Evolutionary conservation across 2,329 filamentous ascomycete genomes (phyloP).

Genomic region (Sordariomycetes sp.): DNA sequence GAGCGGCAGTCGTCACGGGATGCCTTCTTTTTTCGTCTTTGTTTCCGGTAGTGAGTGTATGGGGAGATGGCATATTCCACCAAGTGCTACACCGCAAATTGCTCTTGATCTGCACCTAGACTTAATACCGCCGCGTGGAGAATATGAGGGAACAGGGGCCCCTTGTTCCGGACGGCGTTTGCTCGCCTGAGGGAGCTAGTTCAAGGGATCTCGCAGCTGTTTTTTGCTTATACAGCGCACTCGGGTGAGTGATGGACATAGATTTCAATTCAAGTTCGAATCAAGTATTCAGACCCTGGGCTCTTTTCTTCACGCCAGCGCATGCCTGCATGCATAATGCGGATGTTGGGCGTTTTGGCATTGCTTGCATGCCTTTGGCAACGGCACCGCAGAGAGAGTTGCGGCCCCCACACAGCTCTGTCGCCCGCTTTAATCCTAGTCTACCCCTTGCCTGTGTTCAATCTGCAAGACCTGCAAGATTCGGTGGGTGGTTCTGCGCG

Average conservation of each 20-base stretch:
- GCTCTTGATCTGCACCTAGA: background rate
- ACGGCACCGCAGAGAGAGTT: background rate
- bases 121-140: background rate
- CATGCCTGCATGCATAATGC: background rate
- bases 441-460: background rate
- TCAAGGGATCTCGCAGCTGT: background rate
- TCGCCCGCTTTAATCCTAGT: background rate
- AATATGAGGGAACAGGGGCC: background rate
- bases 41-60: background rate
- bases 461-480: background rate
- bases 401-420: background rate
- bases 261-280: background rate
- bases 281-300: background rate
- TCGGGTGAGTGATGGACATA: background rate
- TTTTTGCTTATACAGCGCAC: background rate
- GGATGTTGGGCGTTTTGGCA: background rate
- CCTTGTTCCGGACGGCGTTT: background rate
- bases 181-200: background rate
- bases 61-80: background rate
- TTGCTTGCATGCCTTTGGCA: background rate
- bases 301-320: background rate
- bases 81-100: background rate
- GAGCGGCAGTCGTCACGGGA: background rate
- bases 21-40: background rate
- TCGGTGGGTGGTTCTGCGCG: background rate